Base-by-base conservation (phyloP, 176 grass and related monocot species). In the Luzula sylvatica region DNA sequence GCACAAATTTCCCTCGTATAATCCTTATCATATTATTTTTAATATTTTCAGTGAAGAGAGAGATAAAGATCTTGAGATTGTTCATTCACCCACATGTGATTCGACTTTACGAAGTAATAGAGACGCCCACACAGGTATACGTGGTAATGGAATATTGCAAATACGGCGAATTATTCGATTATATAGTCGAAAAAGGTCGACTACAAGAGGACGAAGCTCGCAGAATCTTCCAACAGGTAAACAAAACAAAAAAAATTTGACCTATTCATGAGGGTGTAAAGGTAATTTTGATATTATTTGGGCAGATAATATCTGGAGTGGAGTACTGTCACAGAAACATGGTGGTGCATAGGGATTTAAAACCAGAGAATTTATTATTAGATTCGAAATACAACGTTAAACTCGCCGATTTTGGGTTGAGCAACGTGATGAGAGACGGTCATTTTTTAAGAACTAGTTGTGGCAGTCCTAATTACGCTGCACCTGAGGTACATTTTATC, bases 391-490 rank as follows among this genome's bases (percentile, higher is more conserved):
- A 75, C 61, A 98, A 86, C 80, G 78, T 98, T 20, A 98, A 98
- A 65, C 77, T 98, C 70, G 85, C 92, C 19, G 85, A 98, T 65
- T 98, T 98, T 77, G 92, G 92, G 20, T 79, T 98, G 38, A 98
- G 92, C 56, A 98, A 98, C 71, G 78, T 98, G 22, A 98, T 98
- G 92, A 77, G 77, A 53, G 85, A 98, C 74, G 85, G 92, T 0
- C 92, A 98, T 82, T 89, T 98, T 79, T 28, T 98, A 56, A 98
- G 90, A 81, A 98, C 92, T 67, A 90, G 85, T 71, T 98, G 92
- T 38, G 92, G 92, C 8, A 98, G 92, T 65, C 81, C 92, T 54
- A 98, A 98, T 48, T 98, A 98, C 74, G 92, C 92, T 75, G 81
- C 92, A 55, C 92, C 84, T 45, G 92, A 98, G 92, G 92, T 90